A percentile compares a stretch with the other conserved stretches of the same genome.
Conservation (phyloP, 1,284 basidiomycete genomes). For the Microbotryum lychnidis-dioicae region DNA sequence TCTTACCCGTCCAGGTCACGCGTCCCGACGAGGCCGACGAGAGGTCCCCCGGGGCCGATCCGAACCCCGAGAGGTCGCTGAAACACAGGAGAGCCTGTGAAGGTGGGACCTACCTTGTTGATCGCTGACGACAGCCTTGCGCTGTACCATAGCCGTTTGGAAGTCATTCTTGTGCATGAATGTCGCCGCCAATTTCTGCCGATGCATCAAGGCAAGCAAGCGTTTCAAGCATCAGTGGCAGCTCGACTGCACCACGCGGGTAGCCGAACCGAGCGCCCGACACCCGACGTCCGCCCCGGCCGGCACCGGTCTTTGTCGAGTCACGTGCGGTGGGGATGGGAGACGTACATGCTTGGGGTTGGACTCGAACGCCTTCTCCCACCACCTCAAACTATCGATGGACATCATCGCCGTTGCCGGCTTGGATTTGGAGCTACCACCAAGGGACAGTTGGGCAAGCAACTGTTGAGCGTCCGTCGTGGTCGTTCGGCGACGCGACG, state of each 20-base stretch:
- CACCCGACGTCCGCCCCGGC: no score
- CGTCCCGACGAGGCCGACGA: no score
- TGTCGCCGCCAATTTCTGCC: slow-evolving; percentile 59
- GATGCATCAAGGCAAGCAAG: no score
- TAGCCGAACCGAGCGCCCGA: no score
- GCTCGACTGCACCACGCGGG: no score
- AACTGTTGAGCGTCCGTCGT: slow-evolving; percentile 1
- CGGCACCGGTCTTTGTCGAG: no score
- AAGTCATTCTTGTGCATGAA: slow-evolving; percentile 70
- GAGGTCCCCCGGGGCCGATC: no score
- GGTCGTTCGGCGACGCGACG: no score
- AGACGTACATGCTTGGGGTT: slow-evolving; percentile 48
- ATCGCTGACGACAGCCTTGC: slow-evolving; percentile 53
- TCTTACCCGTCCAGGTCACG: not conserved
- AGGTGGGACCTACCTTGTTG: slow-evolving; percentile 47
- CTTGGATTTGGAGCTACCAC: slow-evolving; percentile 3
- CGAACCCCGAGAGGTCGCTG: slow-evolving; percentile 9
- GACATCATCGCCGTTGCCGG: slow-evolving; percentile 22
- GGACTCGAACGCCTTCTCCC: slow-evolving; percentile 27
- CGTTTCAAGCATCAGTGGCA: no score
- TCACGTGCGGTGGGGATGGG: no score
- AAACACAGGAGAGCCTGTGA: not conserved
- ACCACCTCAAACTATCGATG: slow-evolving; percentile 20
- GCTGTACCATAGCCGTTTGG: slow-evolving; percentile 43
- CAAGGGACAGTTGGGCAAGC: slow-evolving; percentile 20